Conservation (phyloP, 1,139 yeast genomes). For the Saccharomyces hybrid region DNA sequence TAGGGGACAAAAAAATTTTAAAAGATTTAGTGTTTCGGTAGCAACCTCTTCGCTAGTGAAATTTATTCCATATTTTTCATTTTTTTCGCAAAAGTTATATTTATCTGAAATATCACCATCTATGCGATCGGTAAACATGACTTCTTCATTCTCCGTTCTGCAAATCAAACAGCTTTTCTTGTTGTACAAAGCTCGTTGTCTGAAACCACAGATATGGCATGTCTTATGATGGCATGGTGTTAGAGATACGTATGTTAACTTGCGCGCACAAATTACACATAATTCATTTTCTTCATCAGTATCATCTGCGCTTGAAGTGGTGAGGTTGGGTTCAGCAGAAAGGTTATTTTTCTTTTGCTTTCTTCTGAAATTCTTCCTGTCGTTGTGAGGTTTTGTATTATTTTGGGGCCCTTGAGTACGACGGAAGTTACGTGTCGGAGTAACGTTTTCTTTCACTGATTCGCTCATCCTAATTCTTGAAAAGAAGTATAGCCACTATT, state of each 20-base stretch:
- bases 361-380: background rate
- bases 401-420: slow-evolving; percentile 13
- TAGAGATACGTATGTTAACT: slow-evolving; percentile 52
- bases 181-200: slow-evolving; percentile 74
- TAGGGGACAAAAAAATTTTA: slow-evolving; percentile 52
- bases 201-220: slow-evolving; percentile 75
- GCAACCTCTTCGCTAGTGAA: slow-evolving; percentile 44
- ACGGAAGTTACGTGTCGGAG: slow-evolving; percentile 33
- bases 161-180: slow-evolving; percentile 77
- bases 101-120: slow-evolving; percentile 37
- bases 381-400: background rate
- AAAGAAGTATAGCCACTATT: background rate
- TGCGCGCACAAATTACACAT: slow-evolving; percentile 83
- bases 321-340: background rate
- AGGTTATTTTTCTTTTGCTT: slow-evolving; percentile 3
- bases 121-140: slow-evolving; percentile 52
- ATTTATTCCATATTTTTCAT: slow-evolving; percentile 43
- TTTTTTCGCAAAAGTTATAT: slow-evolving; percentile 31
- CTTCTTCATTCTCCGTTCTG: slow-evolving; percentile 55
- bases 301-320: slow-evolving; percentile 4
- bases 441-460: background rate
- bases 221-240: slow-evolving; percentile 81
- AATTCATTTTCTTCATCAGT: slow-evolving; percentile 37
- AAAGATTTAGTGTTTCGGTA: slow-evolving; percentile 42
- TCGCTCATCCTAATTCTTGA: background rate